Conservation (phyloP, 768 basidiomycete species). For the Suillus cothurnatus region DNA sequence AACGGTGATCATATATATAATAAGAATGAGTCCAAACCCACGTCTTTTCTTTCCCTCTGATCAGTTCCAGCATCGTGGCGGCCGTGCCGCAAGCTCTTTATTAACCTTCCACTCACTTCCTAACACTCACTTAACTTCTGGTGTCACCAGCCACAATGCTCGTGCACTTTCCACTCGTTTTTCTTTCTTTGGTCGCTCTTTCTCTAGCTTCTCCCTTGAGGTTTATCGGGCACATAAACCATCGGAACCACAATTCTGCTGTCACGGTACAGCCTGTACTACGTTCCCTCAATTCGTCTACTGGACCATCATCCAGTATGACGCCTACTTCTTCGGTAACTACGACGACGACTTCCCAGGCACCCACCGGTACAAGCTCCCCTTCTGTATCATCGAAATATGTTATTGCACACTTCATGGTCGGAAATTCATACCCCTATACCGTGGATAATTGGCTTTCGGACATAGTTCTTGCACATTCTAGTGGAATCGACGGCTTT, state of each 20-base stretch:
- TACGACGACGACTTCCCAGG: not conserved
- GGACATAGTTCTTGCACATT: conserved; percentile 57
- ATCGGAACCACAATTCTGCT: not conserved
- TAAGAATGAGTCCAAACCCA: not conserved
- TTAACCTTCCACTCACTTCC: not conserved
- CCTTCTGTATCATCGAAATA: conserved; percentile 37
- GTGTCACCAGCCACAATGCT: not conserved
- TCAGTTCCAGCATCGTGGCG: not conserved
- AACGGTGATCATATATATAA: not conserved
- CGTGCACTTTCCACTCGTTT: not conserved
- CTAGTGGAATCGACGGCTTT: conserved; percentile 66
- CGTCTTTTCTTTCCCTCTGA: not conserved
- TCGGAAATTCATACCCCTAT: conserved; percentile 69
- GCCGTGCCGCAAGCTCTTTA: not conserved
- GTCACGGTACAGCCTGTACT: not conserved
- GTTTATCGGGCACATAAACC: not conserved
- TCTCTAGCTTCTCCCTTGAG: not conserved
- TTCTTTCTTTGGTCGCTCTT: not conserved
- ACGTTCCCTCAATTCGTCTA: conserved; percentile 1
- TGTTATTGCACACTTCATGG: conserved; percentile 62
- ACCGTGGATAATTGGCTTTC: conserved; percentile 43
- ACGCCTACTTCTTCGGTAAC: not conserved
- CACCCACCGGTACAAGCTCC: conserved; percentile 1
- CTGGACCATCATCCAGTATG: not conserved
- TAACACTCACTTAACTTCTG: conserved; percentile 1